Conservation (phyloP, 2,329 filamentous ascomycete genomes). For the Paracoccidioides lutzii region DNA sequence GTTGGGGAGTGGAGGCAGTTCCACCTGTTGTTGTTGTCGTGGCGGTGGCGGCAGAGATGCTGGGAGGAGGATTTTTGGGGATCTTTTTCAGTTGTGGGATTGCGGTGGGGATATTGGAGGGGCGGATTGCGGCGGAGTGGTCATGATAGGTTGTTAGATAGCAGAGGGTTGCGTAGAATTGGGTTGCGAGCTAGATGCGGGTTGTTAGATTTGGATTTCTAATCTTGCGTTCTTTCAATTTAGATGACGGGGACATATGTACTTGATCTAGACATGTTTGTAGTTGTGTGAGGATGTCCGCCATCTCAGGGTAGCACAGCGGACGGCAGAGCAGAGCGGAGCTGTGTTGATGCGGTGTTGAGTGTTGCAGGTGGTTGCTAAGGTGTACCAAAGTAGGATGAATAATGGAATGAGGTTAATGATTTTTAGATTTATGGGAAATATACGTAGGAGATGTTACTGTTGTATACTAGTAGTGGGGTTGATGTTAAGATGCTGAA, state of each 20-base stretch:
- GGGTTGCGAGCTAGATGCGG: slow-evolving; percentile 32
- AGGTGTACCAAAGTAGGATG: no score
- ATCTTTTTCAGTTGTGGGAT: slow-evolving; percentile 30
- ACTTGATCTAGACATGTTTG: slow-evolving; percentile 40
- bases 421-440: no score
- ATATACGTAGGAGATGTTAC: no score
- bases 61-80: slow-evolving; percentile 27
- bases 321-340: background rate
- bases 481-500: no score
- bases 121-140: slow-evolving; percentile 27
- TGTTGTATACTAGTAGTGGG: no score
- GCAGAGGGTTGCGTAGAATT: slow-evolving; percentile 39
- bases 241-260: slow-evolving; percentile 4
- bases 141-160: slow-evolving; percentile 37
- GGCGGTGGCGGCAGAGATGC: slow-evolving; percentile 14
- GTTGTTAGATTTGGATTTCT: background rate
- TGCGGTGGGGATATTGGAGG: slow-evolving; percentile 19
- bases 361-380: no score
- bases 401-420: no score
- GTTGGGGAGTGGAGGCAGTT: background rate
- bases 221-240: background rate
- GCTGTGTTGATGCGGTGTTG: background rate
- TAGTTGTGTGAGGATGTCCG: slow-evolving; percentile 38
- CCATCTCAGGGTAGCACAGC: slow-evolving; percentile 19
- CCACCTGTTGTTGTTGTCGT: slow-evolving; percentile 15